Evolutionary conservation across 805 yeast genomes (phyloP), one percentile per base, ranked within the genome.

Genomic region (Tetrapisispora taiwanensis): DNA sequence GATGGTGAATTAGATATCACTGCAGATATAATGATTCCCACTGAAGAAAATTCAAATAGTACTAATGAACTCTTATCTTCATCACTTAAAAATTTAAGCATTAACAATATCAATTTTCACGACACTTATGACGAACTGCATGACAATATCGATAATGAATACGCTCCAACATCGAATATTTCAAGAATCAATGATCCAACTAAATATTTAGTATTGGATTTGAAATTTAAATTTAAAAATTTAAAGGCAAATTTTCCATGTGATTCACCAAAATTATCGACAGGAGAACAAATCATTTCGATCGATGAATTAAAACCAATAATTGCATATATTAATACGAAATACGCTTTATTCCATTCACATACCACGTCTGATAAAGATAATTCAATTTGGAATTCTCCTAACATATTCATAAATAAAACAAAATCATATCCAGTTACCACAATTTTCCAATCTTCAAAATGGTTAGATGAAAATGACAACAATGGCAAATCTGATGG

Each of bases 1-100:
- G 77, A 76, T 39, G 90, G 92, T 4, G 77, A 78, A 51, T 78
- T 80, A 4, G 88, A 83, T 46, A 64, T 84, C 4, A 66, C 73
- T 15, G 84, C 86, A 3, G 92, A 84, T 62, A 75, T 84, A 18
- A 78, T 80, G 74, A 67, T 84, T 27, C 92, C 94, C 1, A 47
- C 51, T 18, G 46, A 49, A 26, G 37, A 47, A 14, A 22, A 45
- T 5, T 58, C 14, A 14, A 42, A 20, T 27, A 3, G 35, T 20
- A 35, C 33, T 15, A 45, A 34, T 26, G 48, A 47, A 13, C 24
- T 30, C 6, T 30, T 31, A 24, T 17, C 33, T 9, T 15, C 33
- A 15, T 30, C 34, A 24, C 27, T 22, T 5, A 39, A 31, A 15
- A 30, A 39, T 24, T 20, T 22, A 31, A 39, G 36, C 28, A 30